These are phyloP conservation scores for Malassezia psittaci DNA, from an alignment of 1,284 basidiomycete species.

Conservation along the genomic window DNA sequence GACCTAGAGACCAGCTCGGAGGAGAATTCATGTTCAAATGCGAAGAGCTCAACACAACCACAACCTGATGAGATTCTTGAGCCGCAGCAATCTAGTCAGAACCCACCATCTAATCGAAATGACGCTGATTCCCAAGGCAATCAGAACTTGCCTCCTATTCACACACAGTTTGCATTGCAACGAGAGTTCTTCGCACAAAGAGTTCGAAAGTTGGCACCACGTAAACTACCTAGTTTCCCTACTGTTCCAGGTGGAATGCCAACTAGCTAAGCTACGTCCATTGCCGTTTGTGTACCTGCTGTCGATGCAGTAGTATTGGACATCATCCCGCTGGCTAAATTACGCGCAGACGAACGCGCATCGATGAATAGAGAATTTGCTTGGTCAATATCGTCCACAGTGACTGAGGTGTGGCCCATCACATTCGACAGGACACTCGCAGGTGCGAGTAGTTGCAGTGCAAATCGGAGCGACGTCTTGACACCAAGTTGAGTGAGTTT, in stretches of 20 bases:
- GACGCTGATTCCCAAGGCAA: neutral
- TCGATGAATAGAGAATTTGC: conserved; percentile 79
- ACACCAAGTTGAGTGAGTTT: conserved; percentile 73
- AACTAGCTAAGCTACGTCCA: conserved; percentile 14
- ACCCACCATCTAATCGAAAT: neutral
- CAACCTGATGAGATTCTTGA: neutral
- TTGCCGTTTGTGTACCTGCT: neutral
- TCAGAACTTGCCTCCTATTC: neutral
- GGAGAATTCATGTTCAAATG: neutral
- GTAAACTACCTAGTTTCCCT: conserved; percentile 1
- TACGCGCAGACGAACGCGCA: conserved; percentile 56
- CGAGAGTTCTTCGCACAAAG: conserved; percentile 32
- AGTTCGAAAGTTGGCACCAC: conserved; percentile 10
- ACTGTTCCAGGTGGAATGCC: conserved; percentile 2
- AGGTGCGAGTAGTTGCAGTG: conserved; percentile 80
- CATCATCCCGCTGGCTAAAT: neutral
- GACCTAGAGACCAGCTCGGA: conserved; percentile 13
- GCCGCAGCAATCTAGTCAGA: too few species aligned
- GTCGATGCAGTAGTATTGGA: neutral
- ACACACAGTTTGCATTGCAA: conserved; percentile 27
- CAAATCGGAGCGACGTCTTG: conserved; percentile 73
- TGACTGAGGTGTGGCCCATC: conserved; percentile 68
- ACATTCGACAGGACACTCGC: conserved; percentile 76
- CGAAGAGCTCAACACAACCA: neutral
- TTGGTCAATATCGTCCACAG: conserved; percentile 75